These are phyloP conservation scores for Sphagnum magellanicum DNA, from an alignment of 228 moss, liverwort and hornwort species.

Conservation along the genomic window DNA sequence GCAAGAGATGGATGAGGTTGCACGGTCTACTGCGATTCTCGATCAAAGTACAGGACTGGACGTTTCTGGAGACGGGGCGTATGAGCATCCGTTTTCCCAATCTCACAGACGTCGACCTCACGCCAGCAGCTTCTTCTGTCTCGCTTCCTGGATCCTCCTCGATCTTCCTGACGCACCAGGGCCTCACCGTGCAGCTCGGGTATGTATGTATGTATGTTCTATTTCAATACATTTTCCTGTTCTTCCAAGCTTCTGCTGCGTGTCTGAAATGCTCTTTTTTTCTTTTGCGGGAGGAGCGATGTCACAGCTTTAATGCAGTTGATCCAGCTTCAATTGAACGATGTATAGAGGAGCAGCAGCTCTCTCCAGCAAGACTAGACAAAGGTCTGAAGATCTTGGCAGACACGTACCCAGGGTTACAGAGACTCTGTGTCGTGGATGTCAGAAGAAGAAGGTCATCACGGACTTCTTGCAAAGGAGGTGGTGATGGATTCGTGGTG, in stretches of 20 bases:
- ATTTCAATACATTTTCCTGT: not conserved
- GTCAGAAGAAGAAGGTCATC: slow-evolving; percentile 22
- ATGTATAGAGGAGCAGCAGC: slow-evolving; percentile 25
- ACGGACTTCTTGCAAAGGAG: slow-evolving; percentile 2
- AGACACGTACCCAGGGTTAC: slow-evolving; percentile 33
- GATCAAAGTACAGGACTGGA: slow-evolving; percentile 39
- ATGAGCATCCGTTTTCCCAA: slow-evolving; percentile 34
- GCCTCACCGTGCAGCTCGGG: slow-evolving; percentile 19
- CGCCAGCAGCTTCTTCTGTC: slow-evolving; percentile 28
- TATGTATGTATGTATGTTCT: not conserved
- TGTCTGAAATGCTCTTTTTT: not conserved
- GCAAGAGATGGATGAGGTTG: slow-evolving; percentile 44
- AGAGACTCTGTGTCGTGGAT: slow-evolving; percentile 44
- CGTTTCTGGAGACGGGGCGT: slow-evolving; percentile 46
- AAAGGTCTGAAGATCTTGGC: slow-evolving; percentile 36
- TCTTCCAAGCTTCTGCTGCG: not conserved
- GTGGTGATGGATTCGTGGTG: slow-evolving; percentile 1
- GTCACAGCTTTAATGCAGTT: slow-evolving; percentile 7
- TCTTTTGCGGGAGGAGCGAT: not conserved
- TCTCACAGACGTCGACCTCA: slow-evolving; percentile 44
- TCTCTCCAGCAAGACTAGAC: slow-evolving; percentile 22
- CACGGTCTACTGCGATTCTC: slow-evolving; percentile 19
- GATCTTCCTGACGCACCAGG: slow-evolving; percentile 16
- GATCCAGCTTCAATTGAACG: slow-evolving; percentile 9
- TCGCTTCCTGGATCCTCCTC: slow-evolving; percentile 5